A percentile compares a stretch with the other conserved stretches of the same genome.
phyloP scores from a whole-genome alignment of 2,329 filamentous ascomycete species.

The Diaporthe citrichinensis region DNA sequence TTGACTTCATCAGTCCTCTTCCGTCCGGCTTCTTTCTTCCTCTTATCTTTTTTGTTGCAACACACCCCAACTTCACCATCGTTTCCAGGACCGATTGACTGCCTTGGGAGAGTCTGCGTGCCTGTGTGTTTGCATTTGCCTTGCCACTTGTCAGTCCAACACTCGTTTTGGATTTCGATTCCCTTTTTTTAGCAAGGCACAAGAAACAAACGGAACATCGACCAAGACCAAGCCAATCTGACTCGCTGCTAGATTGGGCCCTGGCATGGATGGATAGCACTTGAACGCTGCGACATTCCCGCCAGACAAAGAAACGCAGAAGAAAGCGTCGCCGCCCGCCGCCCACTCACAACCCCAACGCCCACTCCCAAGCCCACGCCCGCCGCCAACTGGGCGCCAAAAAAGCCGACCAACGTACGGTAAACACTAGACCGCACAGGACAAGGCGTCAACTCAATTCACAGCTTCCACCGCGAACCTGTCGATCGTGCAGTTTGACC shows the following conservation, averaged over 20 bases:
- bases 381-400: conserved; percentile 29
- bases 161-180: conserved; percentile 32
- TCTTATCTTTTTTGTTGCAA: background rate
- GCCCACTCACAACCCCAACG: conserved; percentile 3
- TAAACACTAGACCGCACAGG: conserved; percentile 32
- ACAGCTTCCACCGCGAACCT: conserved; percentile 21
- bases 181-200: conserved; percentile 24
- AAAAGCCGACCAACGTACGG: conserved; percentile 32
- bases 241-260: conserved; percentile 32
- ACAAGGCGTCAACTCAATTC: conserved; percentile 32
- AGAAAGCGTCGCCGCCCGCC: conserved; percentile 25
- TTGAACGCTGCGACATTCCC: conserved; percentile 26
- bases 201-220: conserved; percentile 18
- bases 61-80: conserved; percentile 9
- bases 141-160: conserved; percentile 14
- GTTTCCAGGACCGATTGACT: background rate
- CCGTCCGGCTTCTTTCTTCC: conserved; percentile 16
- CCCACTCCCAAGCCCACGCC: conserved; percentile 21
- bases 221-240: conserved; percentile 33
- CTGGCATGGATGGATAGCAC: conserved; percentile 31
- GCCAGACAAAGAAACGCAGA: conserved; percentile 21
- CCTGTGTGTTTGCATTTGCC: background rate
- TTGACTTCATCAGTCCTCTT: conserved; percentile 2
- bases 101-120: background rate
- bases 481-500: conserved; percentile 17